Evolutionary conservation across 805 yeast species (phyloP).

Genomic region (Ogataea nakhonphanomensis): DNA sequence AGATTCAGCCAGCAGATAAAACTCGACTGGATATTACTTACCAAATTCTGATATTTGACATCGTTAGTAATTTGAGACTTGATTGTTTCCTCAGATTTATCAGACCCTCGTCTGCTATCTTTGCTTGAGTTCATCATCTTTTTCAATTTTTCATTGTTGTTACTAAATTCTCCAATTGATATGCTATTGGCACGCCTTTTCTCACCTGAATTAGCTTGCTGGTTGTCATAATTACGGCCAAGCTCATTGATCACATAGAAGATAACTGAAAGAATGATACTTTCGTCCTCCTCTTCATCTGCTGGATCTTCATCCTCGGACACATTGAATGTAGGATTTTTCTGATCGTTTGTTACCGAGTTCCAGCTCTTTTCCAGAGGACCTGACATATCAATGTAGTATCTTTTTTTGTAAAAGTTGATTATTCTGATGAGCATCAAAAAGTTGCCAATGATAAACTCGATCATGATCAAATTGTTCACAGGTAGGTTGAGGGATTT

Average conservation of each 20-base stretch:
- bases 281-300: slow-evolving; percentile 26
- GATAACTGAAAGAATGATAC: slow-evolving; percentile 29
- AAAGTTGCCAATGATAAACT: slow-evolving; percentile 45
- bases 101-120: slow-evolving; percentile 10
- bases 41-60: slow-evolving; percentile 20
- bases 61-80: slow-evolving; percentile 25
- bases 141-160: slow-evolving; percentile 28
- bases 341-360: too few species aligned
- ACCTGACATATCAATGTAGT: slow-evolving; percentile 22
- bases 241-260: slow-evolving; percentile 28
- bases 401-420: slow-evolving; percentile 29
- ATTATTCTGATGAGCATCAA: slow-evolving; percentile 42
- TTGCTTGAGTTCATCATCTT: slow-evolving; percentile 10
- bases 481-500: slow-evolving; percentile 31
- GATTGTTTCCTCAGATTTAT: slow-evolving; percentile 18
- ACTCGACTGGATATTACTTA: slow-evolving; percentile 27
- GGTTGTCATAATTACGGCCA: slow-evolving; percentile 20
- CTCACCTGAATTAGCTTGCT: slow-evolving; percentile 1
- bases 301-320: slow-evolving; percentile 7
- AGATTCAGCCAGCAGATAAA: slow-evolving; percentile 27
- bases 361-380: slow-evolving; percentile 23
- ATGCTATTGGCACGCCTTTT: slow-evolving; percentile 24
- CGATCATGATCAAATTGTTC: slow-evolving; percentile 34
- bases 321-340: not conserved
- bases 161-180: slow-evolving; percentile 27